Conservation (phyloP, 257 asterid species). For the Mentha longifolia region DNA sequence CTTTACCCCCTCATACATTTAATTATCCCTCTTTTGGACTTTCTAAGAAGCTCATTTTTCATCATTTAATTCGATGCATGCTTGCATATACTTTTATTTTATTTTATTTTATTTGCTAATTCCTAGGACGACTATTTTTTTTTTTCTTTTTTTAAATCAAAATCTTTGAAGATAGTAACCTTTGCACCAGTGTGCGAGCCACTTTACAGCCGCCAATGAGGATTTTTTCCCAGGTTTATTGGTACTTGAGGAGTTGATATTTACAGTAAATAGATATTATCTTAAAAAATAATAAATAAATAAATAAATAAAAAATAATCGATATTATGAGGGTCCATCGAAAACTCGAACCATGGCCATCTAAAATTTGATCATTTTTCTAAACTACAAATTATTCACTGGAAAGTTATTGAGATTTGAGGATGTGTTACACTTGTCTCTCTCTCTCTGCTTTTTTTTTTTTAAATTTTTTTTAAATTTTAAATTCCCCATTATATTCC, state of each 20-base stretch:
- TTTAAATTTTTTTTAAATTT: too few species aligned
- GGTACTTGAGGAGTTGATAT: conserved; percentile 39
- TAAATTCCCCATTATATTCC: too few species aligned
- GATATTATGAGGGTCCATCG: conserved; percentile 3
- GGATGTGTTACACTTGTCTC: too few species aligned
- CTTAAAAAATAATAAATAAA: too few species aligned
- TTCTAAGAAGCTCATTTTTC: conserved; percentile 17
- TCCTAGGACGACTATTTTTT: too few species aligned
- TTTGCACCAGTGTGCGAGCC: conserved; percentile 29
- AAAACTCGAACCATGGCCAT: background rate
- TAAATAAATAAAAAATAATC: too few species aligned
- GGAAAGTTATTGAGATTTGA: too few species aligned
- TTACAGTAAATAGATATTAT: too few species aligned
- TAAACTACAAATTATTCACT: too few species aligned
- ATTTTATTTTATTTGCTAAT: conserved; percentile 2
- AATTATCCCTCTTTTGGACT: background rate
- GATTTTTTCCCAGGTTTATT: conserved; percentile 27
- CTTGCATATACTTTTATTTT: background rate
- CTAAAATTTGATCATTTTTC: background rate
- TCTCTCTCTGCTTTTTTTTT: too few species aligned
- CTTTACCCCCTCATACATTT: conserved; percentile 37
- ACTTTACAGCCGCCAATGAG: conserved; percentile 45
- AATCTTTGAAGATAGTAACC: conserved; percentile 12
- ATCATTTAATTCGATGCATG: conserved; percentile 39
- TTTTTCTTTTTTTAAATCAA: too few species aligned